Conservation (phyloP, 441 rosid genomes). For the Gossypium trilobum region DNA sequence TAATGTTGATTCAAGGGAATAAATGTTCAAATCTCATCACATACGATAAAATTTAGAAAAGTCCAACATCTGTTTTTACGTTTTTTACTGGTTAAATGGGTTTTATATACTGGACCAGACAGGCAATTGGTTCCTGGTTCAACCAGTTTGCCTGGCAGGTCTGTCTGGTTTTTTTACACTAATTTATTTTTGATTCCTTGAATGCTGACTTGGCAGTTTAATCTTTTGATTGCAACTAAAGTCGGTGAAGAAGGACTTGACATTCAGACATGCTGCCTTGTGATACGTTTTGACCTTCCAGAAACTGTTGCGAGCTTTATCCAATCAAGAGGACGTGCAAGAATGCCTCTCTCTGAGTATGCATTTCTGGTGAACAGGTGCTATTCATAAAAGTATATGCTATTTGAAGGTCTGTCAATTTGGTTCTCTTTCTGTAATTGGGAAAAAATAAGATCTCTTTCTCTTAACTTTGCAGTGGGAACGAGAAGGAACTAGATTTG, state of each 20-base stretch:
- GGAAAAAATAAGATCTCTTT: constrained; percentile 9
- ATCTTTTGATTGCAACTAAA: constrained; percentile 90
- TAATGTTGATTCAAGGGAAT: background rate
- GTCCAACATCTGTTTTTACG: background rate
- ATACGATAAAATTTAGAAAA: background rate
- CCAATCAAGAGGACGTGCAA: constrained; percentile 98
- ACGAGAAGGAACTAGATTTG: constrained; percentile 62
- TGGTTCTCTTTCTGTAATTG: constrained; percentile 11
- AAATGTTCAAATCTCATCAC: background rate
- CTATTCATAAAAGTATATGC: constrained; percentile 18
- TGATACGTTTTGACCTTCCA: constrained; percentile 92
- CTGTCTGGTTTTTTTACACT: background rate
- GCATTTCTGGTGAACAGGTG: constrained; percentile 93
- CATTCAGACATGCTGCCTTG: constrained; percentile 96
- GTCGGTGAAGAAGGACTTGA: constrained; percentile 99
- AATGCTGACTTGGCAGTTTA: constrained; percentile 50
- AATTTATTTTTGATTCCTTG: background rate
- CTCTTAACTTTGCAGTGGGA: constrained; percentile 50
- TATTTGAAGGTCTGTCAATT: constrained; percentile 12
- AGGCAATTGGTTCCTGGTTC: background rate
- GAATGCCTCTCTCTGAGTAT: constrained; percentile 95
- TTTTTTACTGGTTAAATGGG: background rate
- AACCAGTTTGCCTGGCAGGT: background rate
- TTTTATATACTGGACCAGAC: background rate
- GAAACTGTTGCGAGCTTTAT: constrained; percentile 94